Evolutionary conservation across 2,329 filamentous ascomycete species (phyloP).

Genomic region (Teratosphaeria viscida): DNA sequence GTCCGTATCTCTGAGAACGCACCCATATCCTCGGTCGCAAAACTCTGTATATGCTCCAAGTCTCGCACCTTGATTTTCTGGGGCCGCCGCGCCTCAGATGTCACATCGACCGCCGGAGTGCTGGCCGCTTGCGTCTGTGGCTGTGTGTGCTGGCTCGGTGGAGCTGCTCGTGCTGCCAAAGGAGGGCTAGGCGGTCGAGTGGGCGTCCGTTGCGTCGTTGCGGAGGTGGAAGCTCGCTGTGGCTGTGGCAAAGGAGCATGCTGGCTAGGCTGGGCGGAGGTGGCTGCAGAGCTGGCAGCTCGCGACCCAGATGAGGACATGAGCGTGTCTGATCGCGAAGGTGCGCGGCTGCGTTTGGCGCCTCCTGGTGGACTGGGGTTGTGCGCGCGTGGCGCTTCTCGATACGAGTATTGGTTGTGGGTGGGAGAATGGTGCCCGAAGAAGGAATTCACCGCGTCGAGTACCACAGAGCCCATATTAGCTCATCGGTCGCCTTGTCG

Average conservation of each 20-base stretch:
- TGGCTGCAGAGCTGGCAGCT: constrained; percentile 21
- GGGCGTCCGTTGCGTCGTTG: constrained; percentile 9
- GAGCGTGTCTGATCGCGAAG: constrained; percentile 14
- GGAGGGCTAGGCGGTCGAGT: constrained; percentile 16
- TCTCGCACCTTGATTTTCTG: constrained; percentile 71
- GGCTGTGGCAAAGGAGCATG: constrained; percentile 1
- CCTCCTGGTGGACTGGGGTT: constrained; percentile 10
- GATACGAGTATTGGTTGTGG: constrained; percentile 17
- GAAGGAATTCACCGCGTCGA: constrained; percentile 65
- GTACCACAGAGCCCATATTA: constrained; percentile 52
- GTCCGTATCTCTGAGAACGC: constrained; percentile 39
- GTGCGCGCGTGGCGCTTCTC: constrained; percentile 16
- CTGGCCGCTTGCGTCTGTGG: constrained; percentile 1
- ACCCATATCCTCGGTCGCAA: constrained; percentile 68
- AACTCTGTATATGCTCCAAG: constrained; percentile 79
- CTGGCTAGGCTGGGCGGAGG: constrained; percentile 6
- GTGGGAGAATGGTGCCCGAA: constrained; percentile 18
- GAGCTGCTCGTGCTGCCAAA: constrained; percentile 9
- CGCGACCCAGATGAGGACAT: constrained; percentile 23
- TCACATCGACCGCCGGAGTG: constrained; percentile 11
- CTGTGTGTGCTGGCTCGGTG: constrained; percentile 21
- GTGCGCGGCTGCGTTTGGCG: constrained; percentile 16
- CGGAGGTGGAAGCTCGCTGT: constrained; percentile 6
- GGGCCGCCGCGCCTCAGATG: constrained; percentile 35
- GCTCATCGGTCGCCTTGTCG: constrained; percentile 18